Base-by-base conservation (phyloP, 208 protist species). In the Wallacemonas sp. region DNA sequence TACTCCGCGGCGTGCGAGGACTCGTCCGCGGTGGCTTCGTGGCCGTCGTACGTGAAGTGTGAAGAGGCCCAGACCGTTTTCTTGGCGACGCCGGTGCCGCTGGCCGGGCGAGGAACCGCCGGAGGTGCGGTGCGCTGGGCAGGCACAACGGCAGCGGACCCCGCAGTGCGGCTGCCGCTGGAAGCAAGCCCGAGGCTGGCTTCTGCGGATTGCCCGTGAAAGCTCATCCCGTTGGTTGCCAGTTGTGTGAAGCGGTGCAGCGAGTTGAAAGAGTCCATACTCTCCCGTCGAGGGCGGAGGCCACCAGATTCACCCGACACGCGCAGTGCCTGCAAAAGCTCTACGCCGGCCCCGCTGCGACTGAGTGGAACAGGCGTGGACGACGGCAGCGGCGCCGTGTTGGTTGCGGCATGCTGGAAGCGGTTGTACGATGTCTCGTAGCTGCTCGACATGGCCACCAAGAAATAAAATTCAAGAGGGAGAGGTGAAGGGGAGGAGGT, bases 211-310 rank as follows among this genome's bases (percentile, higher is more conserved):
- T 61, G 55, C 3, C 37, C 37, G 38, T 42, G 55, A 4, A 9
- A 5, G 37, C 55, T 42, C 4, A 61, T 10, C 36, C 55, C 55
- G 55, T 61, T 42, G n/a, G 55, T 46, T 3, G 3, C 6, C 32
- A 24, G 55, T 37, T 61, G 36, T 37, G 55, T 46, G 37, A 63
- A 50, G 36, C 58, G 58, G 41, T 63, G 58, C 12, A 46, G 37
- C 4, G 37, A 48, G 58, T 42, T 48, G 41, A 63, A 63, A n/a
- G 37, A 48, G 27, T 63, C 58, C 41, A 63, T 63, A 41, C 58
- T 63, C 4, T 52, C 36, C 3, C 58, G 50, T 5, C 50, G 50
- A 24, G 50, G 50, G 9, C 50, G 36, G 8, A 57, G 30, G n/a
- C n/a, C 22, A 19, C 50, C 50, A 8, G 30, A 6, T 37, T 57